Base-by-base conservation (phyloP, 2,329 filamentous ascomycete species). In the Cyanodermella asteris region DNA sequence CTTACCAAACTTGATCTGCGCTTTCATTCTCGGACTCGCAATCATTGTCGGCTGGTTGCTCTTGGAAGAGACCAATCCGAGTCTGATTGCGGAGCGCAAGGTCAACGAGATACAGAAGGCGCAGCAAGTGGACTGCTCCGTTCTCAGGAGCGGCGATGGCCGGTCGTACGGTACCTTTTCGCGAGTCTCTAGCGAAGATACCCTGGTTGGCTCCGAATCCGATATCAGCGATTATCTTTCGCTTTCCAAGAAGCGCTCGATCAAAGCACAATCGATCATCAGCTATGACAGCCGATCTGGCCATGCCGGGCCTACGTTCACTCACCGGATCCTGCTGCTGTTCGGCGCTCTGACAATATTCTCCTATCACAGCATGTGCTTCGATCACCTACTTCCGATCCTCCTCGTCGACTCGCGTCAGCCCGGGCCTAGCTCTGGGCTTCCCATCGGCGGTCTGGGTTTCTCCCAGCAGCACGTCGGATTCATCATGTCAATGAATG, bases 341-440 rank as follows among this genome's bases (percentile, higher is more conserved):
- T 68, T 87, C 19, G 41, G 80, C n/a, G 73, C 82, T 2, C 53
- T 93, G 23, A 77, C 74, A 21, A 77, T 93, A 34, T 91, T 91
- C 51, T 87, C 80, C 4, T 91, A 91, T 44, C 82, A 93, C 49
- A 80, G 74, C 18, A 93, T 93, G 81, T 81, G 75, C 1, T 93
- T 78, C 48, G 84, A 93, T 41, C 77, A 91, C 43, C 61, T 93
- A 1, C 59, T 91, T 27, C 82, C 82, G 6, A 91, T 93, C 31
- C 93, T 91, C 50, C 67, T 91, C 25, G 81, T 93, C 45, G 81
- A 91, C 38, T 42, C 53, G 22, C 46, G 51, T 20, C n/a, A 39
- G 41, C 20, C 28, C 16, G 27, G 32, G 26, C n/a, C n/a, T n/a
- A n/a, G n/a, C n/a, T n/a, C n/a, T n/a, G n/a, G n/a, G n/a, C n/a